These are phyloP conservation scores for Filobasidium uniguttulatum DNA, from an alignment of 1,284 basidiomycete genomes.

Conservation along the genomic window DNA sequence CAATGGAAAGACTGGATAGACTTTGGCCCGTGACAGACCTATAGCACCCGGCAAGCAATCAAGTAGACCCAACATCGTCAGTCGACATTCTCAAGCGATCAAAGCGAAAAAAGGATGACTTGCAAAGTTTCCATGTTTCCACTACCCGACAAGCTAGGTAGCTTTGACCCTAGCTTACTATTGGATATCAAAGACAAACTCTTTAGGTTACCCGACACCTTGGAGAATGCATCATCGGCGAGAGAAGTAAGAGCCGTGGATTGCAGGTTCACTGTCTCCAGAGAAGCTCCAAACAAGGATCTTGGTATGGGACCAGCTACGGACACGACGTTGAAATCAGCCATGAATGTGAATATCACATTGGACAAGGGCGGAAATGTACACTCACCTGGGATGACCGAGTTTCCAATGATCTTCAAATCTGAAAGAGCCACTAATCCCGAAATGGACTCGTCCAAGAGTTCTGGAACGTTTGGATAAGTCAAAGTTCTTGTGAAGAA, in stretches of 20 bases:
- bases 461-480: conserved; percentile 26
- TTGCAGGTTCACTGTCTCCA: conserved; percentile 25
- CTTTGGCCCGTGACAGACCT: conserved; percentile 17
- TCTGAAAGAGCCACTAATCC: conserved; percentile 25
- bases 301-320: conserved; percentile 18
- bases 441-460: conserved; percentile 20
- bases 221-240: conserved; percentile 18
- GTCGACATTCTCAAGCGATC: conserved; percentile 19
- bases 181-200: conserved; percentile 28
- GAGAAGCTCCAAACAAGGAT: conserved; percentile 17
- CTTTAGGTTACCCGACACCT: conserved; percentile 14
- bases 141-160: conserved; percentile 23
- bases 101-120: conserved; percentile 8
- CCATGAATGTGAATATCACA: not conserved
- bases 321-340: conserved; percentile 6
- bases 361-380: not conserved
- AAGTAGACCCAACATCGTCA: not conserved
- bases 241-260: conserved; percentile 28
- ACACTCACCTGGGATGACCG: conserved; percentile 26
- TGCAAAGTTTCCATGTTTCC: conserved; percentile 23
- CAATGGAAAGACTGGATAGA: conserved; percentile 15
- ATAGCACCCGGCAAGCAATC: conserved; percentile 14
- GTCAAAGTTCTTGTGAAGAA: conserved; percentile 20
- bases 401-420: conserved; percentile 28
- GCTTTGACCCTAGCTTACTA: conserved; percentile 21